Base-by-base conservation (phyloP, 441 rosid genomes). In the Mallotus japonicus region DNA sequence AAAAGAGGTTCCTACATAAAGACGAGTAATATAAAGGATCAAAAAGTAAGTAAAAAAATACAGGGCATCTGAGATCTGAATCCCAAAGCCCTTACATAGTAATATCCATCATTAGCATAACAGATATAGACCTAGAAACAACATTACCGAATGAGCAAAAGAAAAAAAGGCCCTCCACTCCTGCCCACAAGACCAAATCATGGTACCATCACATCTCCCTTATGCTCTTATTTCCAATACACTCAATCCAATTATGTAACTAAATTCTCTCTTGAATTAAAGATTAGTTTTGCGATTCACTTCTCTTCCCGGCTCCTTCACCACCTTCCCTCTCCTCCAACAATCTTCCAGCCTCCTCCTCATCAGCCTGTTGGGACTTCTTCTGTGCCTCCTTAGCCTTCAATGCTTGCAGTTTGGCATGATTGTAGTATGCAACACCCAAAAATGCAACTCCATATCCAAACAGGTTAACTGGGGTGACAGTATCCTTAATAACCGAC, bases 401-500 rank as follows among this genome's bases (percentile, higher is more conserved):
- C 85, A 92, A 62, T 1, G 97, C 96, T 85, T 92, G 97, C 77
- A 93, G 75, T 73, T 93, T 93, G n/a, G 92, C 85, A 68, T 93
- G 97, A 58, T 93, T 93, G 78, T 93, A 93, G 78, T 93, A 93
- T 2, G 85, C 98, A 71, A 93, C 98, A n/a, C 98, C 98, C 81
- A 93, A 67, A 46, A 93, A 93, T 0, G 98, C 98, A 60, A 93
- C 85, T 34, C 92, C 97, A 55, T 93, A 93, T 0, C 98, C 98
- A 44, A 93, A 85, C 57, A 95, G 73, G 76, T 95, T 95, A 2
- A 95, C 58, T 0, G 94, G 94, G 4, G 99, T 95, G 3, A 95
- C 99, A 0, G 99, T 95, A 59, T 92, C 99, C 87, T 94, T 92
- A 10, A 92, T 92, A 50, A 92, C 95, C 0, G 98, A 92, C 98